Evolutionary conservation across 2,329 filamentous ascomycete genomes (phyloP), one percentile per base, ranked within the genome.

Genomic region (Botrytis paeoniae): DNA sequence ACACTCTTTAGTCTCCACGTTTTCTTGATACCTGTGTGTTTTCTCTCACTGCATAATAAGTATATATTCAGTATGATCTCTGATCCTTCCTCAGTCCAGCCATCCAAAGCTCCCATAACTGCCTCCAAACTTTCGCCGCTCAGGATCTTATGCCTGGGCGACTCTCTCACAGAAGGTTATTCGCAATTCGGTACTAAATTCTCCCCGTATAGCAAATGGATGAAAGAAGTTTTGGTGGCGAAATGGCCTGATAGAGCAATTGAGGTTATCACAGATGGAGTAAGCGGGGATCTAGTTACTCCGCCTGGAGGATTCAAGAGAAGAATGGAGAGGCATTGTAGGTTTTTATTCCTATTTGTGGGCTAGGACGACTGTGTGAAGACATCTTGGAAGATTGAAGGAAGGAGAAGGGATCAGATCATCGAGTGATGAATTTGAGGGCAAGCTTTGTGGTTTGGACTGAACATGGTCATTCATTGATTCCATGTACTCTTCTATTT

Each of bases 111-210:
- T 20, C 25, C 48, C n/a, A 51, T 45, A 12, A 45, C 45, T 8
- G n/a, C 45, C 32, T 48, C 29, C 48, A 51, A 66, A 20, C 18
- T 70, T 48, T 25, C 73, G n/a, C 57, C 1, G 81, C 77, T 80
- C 25, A 72, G 69, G 3, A 78, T 79, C 41, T 75, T 79, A 51
- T 78, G 76, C 60, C 77, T 79, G 64, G 78, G 78, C 43, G 77
- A 77, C 61, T 74, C 70, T 41, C 85, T 92, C 41, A 91, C 89
- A 14, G 84, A 84, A 35, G 90, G 90, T 63, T 91, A 84, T 80
- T 83, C 83, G 41, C 71, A 75, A 72, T 82, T 76, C 69, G 88
- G 88, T n/a, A 71, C 80, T 10, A 43, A 78, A 3, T 83, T 82
- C 59, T 83, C 86, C 54, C 89, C 89, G 0, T 92, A 92, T 81